Conservation (phyloP, 139 green algal genomes). For the Closterium sp. region DNA sequence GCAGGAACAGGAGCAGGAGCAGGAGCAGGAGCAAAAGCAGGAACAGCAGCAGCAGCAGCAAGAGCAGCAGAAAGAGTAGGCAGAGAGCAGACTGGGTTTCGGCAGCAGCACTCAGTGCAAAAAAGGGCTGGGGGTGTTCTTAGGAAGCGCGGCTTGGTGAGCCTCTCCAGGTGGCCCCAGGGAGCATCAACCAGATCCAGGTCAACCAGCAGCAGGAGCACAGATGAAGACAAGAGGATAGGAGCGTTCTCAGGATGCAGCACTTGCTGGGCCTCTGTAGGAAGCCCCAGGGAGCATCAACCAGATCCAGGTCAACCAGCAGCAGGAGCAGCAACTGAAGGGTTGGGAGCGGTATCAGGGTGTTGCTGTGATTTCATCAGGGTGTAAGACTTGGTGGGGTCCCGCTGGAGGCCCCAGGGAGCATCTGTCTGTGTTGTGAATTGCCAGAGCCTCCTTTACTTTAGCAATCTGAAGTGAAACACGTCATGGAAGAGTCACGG, state of each 20-base stretch:
- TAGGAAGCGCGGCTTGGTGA: too few species aligned
- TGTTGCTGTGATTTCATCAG: neutral
- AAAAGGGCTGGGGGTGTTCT: too few species aligned
- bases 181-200: too few species aligned
- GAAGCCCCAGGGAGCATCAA: neutral
- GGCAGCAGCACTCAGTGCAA: too few species aligned
- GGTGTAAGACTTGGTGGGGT: neutral
- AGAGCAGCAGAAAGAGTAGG: too few species aligned
- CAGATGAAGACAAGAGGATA: too few species aligned
- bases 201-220: neutral
- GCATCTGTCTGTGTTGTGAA: slow-evolving; percentile 62
- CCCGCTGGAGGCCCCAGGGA: slow-evolving; percentile 43
- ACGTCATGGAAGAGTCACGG: too few species aligned
- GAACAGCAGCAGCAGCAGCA: too few species aligned
- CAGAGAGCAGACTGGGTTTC: too few species aligned
- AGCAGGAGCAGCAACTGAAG: neutral
- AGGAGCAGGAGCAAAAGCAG: too few species aligned
- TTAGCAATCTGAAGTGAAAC: neutral
- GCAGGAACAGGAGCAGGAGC: neutral
- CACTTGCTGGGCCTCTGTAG: neutral
- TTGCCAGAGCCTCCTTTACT: slow-evolving; percentile 60
- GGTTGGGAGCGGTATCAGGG: neutral
- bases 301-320: neutral
- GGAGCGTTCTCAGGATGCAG: too few species aligned
- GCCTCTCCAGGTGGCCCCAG: too few species aligned